Conservation (phyloP, 306 rosid genomes). For the Trichosanthes truncata region DNA sequence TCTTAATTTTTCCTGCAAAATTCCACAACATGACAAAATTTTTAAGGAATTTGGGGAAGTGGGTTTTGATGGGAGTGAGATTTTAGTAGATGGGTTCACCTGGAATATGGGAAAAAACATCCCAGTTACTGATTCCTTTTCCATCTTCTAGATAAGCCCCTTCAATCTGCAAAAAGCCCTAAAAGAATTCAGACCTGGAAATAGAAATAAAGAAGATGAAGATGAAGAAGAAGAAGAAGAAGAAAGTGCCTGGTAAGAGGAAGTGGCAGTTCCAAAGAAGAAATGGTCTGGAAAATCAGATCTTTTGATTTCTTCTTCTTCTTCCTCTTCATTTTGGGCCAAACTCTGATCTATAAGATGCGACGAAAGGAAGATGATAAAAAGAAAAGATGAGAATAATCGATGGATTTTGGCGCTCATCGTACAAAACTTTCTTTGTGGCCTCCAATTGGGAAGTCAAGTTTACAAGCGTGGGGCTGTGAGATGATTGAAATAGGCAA, state of each 20-base stretch:
- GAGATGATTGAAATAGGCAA: too few species aligned
- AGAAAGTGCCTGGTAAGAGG: conserved; percentile 56
- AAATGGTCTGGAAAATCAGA: conserved; percentile 42
- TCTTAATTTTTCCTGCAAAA: conserved; percentile 31
- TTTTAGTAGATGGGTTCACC: conserved; percentile 19
- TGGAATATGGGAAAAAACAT: conserved; percentile 36
- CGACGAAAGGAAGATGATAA: not conserved
- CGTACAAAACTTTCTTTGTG: not conserved
- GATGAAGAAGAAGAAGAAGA: not conserved
- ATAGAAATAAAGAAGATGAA: not conserved
- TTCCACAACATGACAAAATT: not conserved
- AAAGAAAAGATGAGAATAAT: not conserved
- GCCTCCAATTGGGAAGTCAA: not conserved
- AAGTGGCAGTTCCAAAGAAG: conserved; percentile 51
- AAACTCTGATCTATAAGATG: not conserved
- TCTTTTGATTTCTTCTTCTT: conserved; percentile 14
- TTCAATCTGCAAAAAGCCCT: conserved; percentile 16
- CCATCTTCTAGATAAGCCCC: conserved; percentile 59
- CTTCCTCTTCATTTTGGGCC: not conserved
- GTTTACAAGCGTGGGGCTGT: too few species aligned
- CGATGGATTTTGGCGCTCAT: not conserved
- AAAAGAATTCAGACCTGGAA: too few species aligned
- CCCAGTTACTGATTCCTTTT: conserved; percentile 48
- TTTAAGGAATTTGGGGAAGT: not conserved
- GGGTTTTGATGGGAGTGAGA: too few species aligned